These are phyloP conservation scores for Erigeron philadelphicus DNA, from an alignment of 140 eudicot genomes.

Conservation along the genomic window DNA sequence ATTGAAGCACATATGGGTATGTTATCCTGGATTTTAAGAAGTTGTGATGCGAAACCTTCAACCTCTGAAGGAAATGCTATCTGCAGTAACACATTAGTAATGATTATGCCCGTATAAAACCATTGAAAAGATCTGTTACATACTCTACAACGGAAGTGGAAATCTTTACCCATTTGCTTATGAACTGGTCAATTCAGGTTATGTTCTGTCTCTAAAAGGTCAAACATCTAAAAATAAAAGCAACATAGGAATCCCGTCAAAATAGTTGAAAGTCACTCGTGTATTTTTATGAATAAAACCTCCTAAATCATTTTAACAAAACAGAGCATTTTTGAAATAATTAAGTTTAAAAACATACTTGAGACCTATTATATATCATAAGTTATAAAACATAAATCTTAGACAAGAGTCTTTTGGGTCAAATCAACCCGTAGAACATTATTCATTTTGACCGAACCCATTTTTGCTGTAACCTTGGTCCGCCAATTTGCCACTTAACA, in stretches of 20 bases:
- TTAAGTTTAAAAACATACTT: not conserved
- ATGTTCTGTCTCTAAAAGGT: too few relatives aligned
- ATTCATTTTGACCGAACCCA: not conserved
- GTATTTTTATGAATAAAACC: too few relatives aligned
- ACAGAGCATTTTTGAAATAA: not conserved
- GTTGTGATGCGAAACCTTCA: conserved; percentile 62
- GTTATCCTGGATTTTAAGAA: conserved; percentile 95
- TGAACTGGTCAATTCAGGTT: too few relatives aligned
- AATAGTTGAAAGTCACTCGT: too few relatives aligned
- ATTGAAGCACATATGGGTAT: conserved; percentile 95
- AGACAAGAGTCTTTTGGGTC: not conserved
- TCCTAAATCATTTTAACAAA: too few relatives aligned
- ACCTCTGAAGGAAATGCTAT: conserved; percentile 92
- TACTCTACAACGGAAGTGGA: not conserved
- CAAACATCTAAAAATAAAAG: too few relatives aligned
- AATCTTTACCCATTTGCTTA: too few relatives aligned
- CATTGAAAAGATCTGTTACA: not conserved
- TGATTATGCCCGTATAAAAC: not conserved
- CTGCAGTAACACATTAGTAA: conserved; percentile 37
- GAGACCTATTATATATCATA: not conserved
- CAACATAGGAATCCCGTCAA: too few relatives aligned
- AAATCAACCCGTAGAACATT: not conserved
- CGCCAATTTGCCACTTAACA: conserved; percentile 2
- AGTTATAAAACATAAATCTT: not conserved
- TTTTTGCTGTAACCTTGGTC: not conserved